These are phyloP conservation scores for Glutinoglossum americanum DNA, from an alignment of 495 filamentous ascomycete species.

Conservation along the genomic window DNA sequence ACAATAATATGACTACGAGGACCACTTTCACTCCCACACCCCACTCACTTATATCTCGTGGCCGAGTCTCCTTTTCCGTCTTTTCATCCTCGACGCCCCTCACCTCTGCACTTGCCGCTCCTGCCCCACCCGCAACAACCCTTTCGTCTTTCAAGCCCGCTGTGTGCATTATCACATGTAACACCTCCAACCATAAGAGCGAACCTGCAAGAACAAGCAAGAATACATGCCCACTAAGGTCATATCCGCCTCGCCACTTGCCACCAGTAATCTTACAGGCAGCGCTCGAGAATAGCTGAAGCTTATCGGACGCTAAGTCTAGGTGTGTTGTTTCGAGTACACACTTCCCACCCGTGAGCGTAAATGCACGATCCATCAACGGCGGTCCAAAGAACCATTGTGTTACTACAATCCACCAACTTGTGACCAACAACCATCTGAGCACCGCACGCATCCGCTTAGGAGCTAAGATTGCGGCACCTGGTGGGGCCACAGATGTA, in stretches of 20 bases:
- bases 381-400: constrained; percentile 93
- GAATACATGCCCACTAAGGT: constrained; percentile 90
- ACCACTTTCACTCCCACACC: constrained; percentile 28
- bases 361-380: constrained; percentile 70
- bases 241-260: constrained; percentile 70
- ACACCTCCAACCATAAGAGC: constrained; percentile 58
- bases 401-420: constrained; percentile 59
- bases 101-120: constrained; percentile 10
- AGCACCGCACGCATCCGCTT: constrained; percentile 28
- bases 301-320: constrained; percentile 21
- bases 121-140: constrained; percentile 23
- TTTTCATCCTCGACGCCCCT: constrained; percentile 8
- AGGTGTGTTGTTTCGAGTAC: constrained; percentile 11
- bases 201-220: constrained; percentile 64
- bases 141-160: constrained; percentile 29
- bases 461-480: constrained; percentile 16
- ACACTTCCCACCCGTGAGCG: constrained; percentile 63
- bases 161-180: constrained; percentile 33
- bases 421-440: constrained; percentile 49
- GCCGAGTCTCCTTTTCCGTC: constrained; percentile 15
- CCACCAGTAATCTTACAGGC: constrained; percentile 70
- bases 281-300: constrained; percentile 41
- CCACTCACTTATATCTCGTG: constrained; percentile 8
- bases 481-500: constrained; percentile 22
- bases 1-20: constrained; percentile 33